Evolutionary conservation across 2,329 filamentous ascomycete species (phyloP).

Genomic region (Chaetomiaceae sp.): DNA sequence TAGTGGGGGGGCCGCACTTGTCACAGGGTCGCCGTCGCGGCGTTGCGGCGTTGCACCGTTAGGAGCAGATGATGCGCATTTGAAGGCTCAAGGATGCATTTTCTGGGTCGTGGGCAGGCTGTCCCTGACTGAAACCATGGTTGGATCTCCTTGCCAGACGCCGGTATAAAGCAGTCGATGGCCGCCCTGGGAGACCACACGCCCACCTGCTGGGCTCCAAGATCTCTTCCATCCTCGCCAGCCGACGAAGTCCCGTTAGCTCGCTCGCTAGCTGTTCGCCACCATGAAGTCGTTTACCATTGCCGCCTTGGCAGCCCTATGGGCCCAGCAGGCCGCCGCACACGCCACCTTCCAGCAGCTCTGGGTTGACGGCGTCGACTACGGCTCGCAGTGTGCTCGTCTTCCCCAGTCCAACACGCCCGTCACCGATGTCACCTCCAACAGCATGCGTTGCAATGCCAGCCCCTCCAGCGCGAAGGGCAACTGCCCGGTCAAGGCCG

Average conservation of each 20-base stretch:
- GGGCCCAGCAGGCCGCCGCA: conserved; percentile 35
- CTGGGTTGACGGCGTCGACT: conserved; percentile 42
- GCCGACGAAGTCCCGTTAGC: not conserved
- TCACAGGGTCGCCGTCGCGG: no score
- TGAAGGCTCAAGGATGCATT: no score
- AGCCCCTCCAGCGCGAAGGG: conserved; percentile 33
- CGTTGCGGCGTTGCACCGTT: no score
- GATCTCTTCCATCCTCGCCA: conserved; percentile 3
- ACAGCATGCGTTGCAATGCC: conserved; percentile 43
- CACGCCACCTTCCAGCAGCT: conserved; percentile 51
- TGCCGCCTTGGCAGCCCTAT: conserved; percentile 31
- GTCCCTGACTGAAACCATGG: no score
- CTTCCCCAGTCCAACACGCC: conserved; percentile 47
- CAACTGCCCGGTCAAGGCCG: conserved; percentile 44
- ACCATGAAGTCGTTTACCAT: conserved; percentile 35
- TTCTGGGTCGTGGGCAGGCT: no score
- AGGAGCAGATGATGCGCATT: no score
- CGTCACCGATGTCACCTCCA: conserved; percentile 40
- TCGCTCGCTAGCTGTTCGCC: not conserved
- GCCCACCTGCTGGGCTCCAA: not conserved
- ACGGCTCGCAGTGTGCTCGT: conserved; percentile 43
- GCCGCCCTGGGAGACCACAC: not conserved
- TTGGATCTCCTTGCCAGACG: no score
- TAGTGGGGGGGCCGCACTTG: not conserved
- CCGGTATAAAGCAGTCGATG: no score